These are phyloP conservation scores for Geotrichum carabidarum DNA, from an alignment of 1,139 yeast species.

Conservation along the genomic window DNA sequence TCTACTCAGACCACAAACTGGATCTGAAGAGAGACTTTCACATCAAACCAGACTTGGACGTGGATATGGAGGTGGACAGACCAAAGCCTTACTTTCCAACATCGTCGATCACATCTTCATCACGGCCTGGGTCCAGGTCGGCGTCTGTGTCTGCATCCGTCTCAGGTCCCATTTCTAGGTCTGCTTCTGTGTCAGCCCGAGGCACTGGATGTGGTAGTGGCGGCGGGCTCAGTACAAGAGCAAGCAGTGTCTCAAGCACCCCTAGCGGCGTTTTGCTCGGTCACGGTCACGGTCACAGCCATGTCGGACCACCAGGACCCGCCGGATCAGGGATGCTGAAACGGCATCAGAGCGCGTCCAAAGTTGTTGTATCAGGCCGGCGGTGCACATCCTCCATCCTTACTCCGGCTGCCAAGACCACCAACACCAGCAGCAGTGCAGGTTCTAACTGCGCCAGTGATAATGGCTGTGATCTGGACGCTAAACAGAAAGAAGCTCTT, in stretches of 20 bases:
- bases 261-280: too few relatives aligned
- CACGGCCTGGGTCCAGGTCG: neutral
- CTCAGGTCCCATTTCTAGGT: neutral
- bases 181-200: neutral
- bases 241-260: neutral
- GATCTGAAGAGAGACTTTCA: neutral
- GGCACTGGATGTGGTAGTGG: too few relatives aligned
- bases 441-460: neutral
- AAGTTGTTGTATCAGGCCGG: too few relatives aligned
- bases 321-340: too few relatives aligned
- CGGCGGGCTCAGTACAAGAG: neutral
- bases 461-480: neutral
- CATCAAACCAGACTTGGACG: neutral
- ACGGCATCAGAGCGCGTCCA: too few relatives aligned
- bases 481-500: conserved; percentile 12
- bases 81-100: neutral
- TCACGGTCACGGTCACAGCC: too few relatives aligned
- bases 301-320: too few relatives aligned
- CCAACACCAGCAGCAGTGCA: neutral
- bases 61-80: neutral
- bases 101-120: neutral
- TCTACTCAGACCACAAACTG: neutral
- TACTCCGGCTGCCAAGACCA: neutral
- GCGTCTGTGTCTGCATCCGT: too few relatives aligned
- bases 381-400: neutral